These are phyloP conservation scores for Aegilops bicornis DNA, from an alignment of 176 grass and related monocot species.

Conservation along the genomic window DNA sequence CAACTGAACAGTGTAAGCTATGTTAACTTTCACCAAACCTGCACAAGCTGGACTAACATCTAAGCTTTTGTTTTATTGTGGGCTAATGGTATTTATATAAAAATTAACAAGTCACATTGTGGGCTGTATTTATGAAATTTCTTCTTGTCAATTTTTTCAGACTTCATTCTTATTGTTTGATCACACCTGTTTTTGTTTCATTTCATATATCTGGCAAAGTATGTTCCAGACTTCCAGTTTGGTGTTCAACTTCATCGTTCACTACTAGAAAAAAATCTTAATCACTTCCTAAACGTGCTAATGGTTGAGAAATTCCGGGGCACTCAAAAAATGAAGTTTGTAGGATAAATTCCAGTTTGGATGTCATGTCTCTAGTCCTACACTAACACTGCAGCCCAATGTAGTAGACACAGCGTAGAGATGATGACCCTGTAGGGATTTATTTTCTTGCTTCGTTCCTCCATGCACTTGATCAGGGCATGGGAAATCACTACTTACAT, in stretches of 20 bases:
- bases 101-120: not conserved
- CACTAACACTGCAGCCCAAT: not conserved
- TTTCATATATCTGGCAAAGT: not conserved
- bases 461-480: not conserved
- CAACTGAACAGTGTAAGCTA: conserved; percentile 65
- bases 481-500: conserved; percentile 27
- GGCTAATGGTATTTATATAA: not conserved
- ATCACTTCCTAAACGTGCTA: conserved; percentile 3
- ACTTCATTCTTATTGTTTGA: not conserved
- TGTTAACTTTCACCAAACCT: conserved; percentile 17
- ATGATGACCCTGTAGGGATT: too few relatives aligned
- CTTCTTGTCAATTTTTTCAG: not conserved
- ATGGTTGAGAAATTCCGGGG: conserved; percentile 15
- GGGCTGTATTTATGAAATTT: conserved; percentile 1
- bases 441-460: not conserved
- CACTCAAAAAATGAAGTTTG: not conserved
- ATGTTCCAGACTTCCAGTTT: conserved; percentile 20
- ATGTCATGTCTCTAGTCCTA: not conserved
- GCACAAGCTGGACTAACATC: not conserved
- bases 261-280: not conserved
- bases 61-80: not conserved
- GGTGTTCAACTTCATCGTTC: conserved; percentile 1
- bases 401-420: too few relatives aligned
- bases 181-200: conserved; percentile 2
- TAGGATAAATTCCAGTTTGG: conserved; percentile 20